Evolutionary conservation across 768 basidiomycete species (phyloP).

Genomic region (Tylopilus sp.): DNA sequence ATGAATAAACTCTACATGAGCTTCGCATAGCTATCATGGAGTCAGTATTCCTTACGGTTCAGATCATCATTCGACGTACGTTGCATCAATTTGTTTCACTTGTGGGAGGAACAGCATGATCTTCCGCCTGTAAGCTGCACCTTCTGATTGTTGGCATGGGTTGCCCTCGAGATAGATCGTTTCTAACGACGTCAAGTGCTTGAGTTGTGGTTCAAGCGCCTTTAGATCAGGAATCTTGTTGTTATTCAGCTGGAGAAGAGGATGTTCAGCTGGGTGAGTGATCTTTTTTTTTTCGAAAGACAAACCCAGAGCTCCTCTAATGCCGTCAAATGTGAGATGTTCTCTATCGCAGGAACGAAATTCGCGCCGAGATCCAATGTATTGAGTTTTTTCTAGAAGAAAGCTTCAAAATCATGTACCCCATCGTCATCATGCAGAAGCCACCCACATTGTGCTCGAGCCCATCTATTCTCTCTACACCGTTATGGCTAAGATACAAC

Average conservation of each 20-base stretch:
- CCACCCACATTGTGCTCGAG: slow-evolving; percentile 73
- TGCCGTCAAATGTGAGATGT: slow-evolving; percentile 66
- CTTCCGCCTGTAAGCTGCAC: slow-evolving; percentile 80
- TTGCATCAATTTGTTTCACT: slow-evolving; percentile 92
- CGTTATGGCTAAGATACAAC: slow-evolving; percentile 93
- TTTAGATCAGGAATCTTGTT: slow-evolving; percentile 77
- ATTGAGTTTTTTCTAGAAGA: slow-evolving; percentile 55
- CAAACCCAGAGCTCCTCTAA: slow-evolving; percentile 96
- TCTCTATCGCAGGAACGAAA: slow-evolving; percentile 74
- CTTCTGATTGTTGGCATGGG: slow-evolving; percentile 81
- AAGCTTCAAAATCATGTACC: background rate
- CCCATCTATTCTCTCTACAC: slow-evolving; percentile 78
- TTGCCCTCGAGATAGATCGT: slow-evolving; percentile 96
- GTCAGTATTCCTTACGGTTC: background rate
- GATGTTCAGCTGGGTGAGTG: background rate
- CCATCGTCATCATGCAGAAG: background rate
- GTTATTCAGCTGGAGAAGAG: slow-evolving; percentile 64
- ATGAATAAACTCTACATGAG: slow-evolving; percentile 82
- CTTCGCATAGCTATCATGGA: slow-evolving; percentile 41
- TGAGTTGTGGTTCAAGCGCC: slow-evolving; percentile 65
- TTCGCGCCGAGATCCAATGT: slow-evolving; percentile 90
- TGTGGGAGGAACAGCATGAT: slow-evolving; percentile 86
- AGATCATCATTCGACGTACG: slow-evolving; percentile 54
- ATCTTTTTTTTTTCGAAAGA: background rate
- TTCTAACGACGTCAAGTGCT: slow-evolving; percentile 56